These are phyloP conservation scores for Yamadazyma siamensis DNA, from an alignment of 1,139 yeast genomes.

Conservation along the genomic window DNA sequence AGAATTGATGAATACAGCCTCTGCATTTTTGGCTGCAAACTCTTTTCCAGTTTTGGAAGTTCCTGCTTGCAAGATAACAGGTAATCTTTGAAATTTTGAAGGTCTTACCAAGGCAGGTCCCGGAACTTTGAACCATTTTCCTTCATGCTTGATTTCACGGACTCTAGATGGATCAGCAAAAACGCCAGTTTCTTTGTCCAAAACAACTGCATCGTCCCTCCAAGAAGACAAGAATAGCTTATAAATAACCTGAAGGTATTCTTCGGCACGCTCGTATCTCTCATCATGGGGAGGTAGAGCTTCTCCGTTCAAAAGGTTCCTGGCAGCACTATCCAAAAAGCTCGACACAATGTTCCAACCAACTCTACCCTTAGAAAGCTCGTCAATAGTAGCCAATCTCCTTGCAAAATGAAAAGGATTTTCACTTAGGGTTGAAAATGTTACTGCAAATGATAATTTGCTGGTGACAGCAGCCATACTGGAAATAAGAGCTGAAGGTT, in stretches of 20 bases:
- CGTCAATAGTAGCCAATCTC: constrained; percentile 41
- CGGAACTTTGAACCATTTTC: constrained; percentile 40
- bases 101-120: constrained; percentile 45
- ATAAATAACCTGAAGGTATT: constrained; percentile 38
- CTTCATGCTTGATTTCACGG: constrained; percentile 38
- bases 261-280: constrained; percentile 41
- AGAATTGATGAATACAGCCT: constrained; percentile 35
- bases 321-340: constrained; percentile 37
- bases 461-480: constrained; percentile 43
- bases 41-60: constrained; percentile 41
- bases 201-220: constrained; percentile 44
- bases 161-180: constrained; percentile 38
- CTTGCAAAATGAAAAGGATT: constrained; percentile 44
- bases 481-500: constrained; percentile 39
- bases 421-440: constrained; percentile 43
- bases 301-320: constrained; percentile 33
- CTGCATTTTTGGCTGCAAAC: constrained; percentile 46
- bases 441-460: constrained; percentile 37
- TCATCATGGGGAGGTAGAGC: constrained; percentile 38
- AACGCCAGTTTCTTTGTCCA: constrained; percentile 28
- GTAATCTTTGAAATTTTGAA: constrained; percentile 40
- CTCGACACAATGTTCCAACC: constrained; percentile 47
- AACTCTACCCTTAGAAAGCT: constrained; percentile 41
- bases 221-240: constrained; percentile 40
- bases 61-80: constrained; percentile 48